Conservation (phyloP, 75 land plant genomes). For the Gnetum montanum region DNA sequence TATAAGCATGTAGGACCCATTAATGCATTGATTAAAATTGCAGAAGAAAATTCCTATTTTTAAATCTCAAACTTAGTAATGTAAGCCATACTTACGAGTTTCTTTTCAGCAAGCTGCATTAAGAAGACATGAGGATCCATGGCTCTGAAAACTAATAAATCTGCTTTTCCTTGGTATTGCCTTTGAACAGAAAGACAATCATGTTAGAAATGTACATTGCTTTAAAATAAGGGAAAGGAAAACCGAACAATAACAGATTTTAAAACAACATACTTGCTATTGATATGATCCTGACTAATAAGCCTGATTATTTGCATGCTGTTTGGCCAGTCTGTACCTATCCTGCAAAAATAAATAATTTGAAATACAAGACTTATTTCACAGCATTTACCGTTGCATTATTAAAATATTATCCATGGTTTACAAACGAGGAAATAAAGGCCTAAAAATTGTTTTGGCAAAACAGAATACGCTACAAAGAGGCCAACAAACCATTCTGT, state of each 20-base stretch:
- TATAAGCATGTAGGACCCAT: no score
- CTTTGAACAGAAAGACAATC: slow-evolving; percentile 20
- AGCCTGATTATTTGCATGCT: slow-evolving; percentile 95
- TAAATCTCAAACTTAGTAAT: no score
- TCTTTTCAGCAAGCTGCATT: slow-evolving; percentile 85
- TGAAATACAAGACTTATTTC: background rate
- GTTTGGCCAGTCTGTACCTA: slow-evolving; percentile 90
- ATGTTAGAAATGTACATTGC: background rate
- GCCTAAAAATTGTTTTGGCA: no score
- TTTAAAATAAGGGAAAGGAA: background rate
- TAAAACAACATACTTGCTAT: slow-evolving; percentile 54
- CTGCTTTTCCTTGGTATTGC: slow-evolving; percentile 91
- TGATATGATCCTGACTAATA: slow-evolving; percentile 93
- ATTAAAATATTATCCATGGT: no score
- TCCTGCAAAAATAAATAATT: slow-evolving; percentile 26
- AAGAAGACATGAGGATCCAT: slow-evolving; percentile 82
- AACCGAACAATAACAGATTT: background rate
- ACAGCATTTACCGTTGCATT: no score
- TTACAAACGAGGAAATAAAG: no score
- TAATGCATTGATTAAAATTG: no score
- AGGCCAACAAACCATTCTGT: no score
- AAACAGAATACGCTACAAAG: no score
- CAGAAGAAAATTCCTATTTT: no score
- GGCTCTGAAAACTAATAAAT: slow-evolving; percentile 73
- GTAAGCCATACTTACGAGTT: slow-evolving; percentile 67